Conservation (phyloP, 306 rosid genomes). For the Parietaria judaica region DNA sequence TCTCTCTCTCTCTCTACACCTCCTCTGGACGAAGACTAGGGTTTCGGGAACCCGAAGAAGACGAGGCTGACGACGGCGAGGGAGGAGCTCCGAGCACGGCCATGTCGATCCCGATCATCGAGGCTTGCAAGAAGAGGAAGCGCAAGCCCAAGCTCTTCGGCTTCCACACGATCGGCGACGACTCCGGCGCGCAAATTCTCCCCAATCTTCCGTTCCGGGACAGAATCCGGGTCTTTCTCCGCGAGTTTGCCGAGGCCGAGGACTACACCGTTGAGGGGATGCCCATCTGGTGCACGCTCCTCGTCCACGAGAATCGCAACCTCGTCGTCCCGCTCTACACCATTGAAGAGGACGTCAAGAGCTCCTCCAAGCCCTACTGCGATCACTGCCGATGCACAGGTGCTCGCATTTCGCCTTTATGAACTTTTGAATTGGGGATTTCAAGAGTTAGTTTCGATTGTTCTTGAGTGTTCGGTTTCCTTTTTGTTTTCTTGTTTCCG, state of each 20-base stretch:
- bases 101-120: constrained; percentile 53
- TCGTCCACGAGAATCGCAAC: constrained; percentile 48
- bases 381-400: constrained; percentile 77
- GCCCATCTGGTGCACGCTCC: constrained; percentile 67
- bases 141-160: constrained; percentile 47
- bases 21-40: too few relatives aligned
- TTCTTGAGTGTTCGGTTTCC: background rate
- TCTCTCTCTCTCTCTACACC: too few relatives aligned
- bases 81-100: constrained; percentile 1
- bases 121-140: constrained; percentile 59
- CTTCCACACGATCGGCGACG: constrained; percentile 54
- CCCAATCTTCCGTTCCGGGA: constrained; percentile 56
- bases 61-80: too few relatives aligned
- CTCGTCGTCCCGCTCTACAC: constrained; percentile 60
- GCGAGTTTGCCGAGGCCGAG: constrained; percentile 51
- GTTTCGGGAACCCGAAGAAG: too few relatives aligned
- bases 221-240: constrained; percentile 56
- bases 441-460: background rate
- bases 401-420: background rate
- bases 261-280: constrained; percentile 44
- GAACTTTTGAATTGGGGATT: background rate
- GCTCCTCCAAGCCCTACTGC: constrained; percentile 52
- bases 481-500: background rate
- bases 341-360: constrained; percentile 52
- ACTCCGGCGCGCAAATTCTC: constrained; percentile 29